Conservation (phyloP, 805 yeast genomes). For the Schwanniomyces sp. region DNA sequence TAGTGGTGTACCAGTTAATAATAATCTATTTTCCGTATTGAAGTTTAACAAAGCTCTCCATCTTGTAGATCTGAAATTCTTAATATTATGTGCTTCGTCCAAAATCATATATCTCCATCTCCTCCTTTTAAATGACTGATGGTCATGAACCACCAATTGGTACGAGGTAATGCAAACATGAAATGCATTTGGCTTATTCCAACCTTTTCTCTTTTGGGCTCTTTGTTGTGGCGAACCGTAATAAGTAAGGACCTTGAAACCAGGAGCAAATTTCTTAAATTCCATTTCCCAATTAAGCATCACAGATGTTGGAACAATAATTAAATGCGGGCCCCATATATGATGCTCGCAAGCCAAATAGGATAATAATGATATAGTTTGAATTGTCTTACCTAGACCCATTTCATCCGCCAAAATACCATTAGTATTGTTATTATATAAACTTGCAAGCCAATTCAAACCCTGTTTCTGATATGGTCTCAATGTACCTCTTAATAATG, state of each 20-base stretch:
- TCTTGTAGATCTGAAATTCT: slow-evolving; percentile 91
- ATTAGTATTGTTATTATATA: slow-evolving; percentile 88
- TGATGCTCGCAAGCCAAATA: slow-evolving; percentile 92
- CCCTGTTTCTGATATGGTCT: slow-evolving; percentile 96
- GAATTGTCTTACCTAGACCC: slow-evolving; percentile 98
- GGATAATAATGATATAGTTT: slow-evolving; percentile 82
- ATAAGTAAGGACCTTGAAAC: slow-evolving; percentile 90
- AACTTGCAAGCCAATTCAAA: slow-evolving; percentile 92
- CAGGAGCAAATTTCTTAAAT: slow-evolving; percentile 96
- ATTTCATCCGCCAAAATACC: slow-evolving; percentile 98
- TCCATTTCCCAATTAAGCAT: slow-evolving; percentile 99
- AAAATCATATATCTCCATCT: slow-evolving; percentile 95
- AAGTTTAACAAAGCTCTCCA: slow-evolving; percentile 96
- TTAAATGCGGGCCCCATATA: slow-evolving; percentile 97
- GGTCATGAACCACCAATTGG: slow-evolving; percentile 97
- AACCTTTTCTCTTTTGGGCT: slow-evolving; percentile 91
- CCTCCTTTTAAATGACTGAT: slow-evolving; percentile 86
- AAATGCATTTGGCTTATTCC: slow-evolving; percentile 95
- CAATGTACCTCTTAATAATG: slow-evolving; percentile 73
- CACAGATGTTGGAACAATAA: slow-evolving; percentile 96
- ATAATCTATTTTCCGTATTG: slow-evolving; percentile 82
- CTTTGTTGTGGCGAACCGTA: slow-evolving; percentile 97
- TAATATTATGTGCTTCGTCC: slow-evolving; percentile 98
- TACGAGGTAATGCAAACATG: slow-evolving; percentile 97
- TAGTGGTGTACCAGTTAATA: slow-evolving; percentile 95